Evolutionary conservation across 2,329 filamentous ascomycete genomes (phyloP).

Genomic region (Trichoderma brevicompactum): DNA sequence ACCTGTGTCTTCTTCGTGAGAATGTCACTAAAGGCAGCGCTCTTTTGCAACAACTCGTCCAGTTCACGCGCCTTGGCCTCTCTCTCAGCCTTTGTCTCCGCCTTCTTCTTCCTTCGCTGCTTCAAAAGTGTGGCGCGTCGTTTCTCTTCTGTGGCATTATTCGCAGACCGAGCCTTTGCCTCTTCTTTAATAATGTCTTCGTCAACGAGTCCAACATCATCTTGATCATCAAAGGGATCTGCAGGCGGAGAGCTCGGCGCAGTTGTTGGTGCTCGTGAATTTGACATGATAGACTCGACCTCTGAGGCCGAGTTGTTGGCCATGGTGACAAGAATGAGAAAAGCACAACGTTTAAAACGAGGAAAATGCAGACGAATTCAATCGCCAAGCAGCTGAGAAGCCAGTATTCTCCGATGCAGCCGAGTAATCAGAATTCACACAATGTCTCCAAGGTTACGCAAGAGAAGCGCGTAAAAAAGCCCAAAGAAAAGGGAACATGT

Average conservation of each 20-base stretch:
- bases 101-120: conserved; percentile 54
- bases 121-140: conserved; percentile 42
- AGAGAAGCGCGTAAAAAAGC: not conserved
- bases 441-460: not conserved
- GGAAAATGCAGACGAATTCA: not conserved
- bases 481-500: no score
- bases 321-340: conserved; percentile 34
- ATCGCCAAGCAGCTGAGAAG: not conserved
- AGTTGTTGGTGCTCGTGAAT: conserved; percentile 41
- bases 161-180: conserved; percentile 41
- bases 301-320: conserved; percentile 40
- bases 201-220: conserved; percentile 32
- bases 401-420: conserved; percentile 1
- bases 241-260: conserved; percentile 45
- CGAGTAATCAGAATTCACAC: conserved; percentile 10
- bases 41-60: conserved; percentile 62
- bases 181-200: conserved; percentile 46
- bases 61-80: conserved; percentile 63
- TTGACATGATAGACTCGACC: conserved; percentile 39
- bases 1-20: conserved; percentile 67
- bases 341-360: not conserved
- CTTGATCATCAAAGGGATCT: conserved; percentile 31
- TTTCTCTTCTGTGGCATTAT: conserved; percentile 56
- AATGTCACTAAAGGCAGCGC: conserved; percentile 64
- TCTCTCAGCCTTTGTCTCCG: conserved; percentile 57